Evolutionary conservation across 2,329 filamentous ascomycete species (phyloP).

Genomic region (Trichothecium sympodiale): DNA sequence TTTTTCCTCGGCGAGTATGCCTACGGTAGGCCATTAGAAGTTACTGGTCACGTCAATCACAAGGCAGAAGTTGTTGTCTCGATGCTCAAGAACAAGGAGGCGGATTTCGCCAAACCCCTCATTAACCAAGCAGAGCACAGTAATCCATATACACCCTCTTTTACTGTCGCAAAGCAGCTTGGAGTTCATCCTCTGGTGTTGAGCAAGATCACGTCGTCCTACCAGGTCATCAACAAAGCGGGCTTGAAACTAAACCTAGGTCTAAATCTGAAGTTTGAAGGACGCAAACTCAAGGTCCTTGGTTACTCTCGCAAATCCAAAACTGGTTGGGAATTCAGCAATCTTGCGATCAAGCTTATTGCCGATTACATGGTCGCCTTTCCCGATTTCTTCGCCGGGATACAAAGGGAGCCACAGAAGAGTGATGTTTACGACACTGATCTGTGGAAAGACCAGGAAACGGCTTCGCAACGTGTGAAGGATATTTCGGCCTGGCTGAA

Average conservation of each 20-base stretch:
- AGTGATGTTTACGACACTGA: conserved; percentile 78
- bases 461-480: conserved; percentile 72
- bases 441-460: conserved; percentile 64
- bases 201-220: conserved; percentile 93
- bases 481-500: conserved; percentile 94
- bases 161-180: conserved; percentile 73
- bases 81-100: conserved; percentile 59
- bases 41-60: conserved; percentile 61
- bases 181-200: conserved; percentile 76
- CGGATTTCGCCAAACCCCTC: conserved; percentile 69
- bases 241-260: conserved; percentile 81
- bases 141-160: conserved; percentile 77
- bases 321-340: conserved; percentile 92
- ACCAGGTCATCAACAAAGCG: conserved; percentile 67
- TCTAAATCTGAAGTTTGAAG: conserved; percentile 94
- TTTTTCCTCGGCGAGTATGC: conserved; percentile 94
- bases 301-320: conserved; percentile 83
- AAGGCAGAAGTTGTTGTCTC: conserved; percentile 75
- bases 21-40: conserved; percentile 81
- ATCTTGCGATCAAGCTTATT: conserved; percentile 69
- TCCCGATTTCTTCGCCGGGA: conserved; percentile 86
- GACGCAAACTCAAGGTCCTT: conserved; percentile 86
- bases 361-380: conserved; percentile 87
- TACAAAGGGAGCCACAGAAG: conserved; percentile 74
- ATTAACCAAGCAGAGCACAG: conserved; percentile 58